Evolutionary conservation across 495 filamentous ascomycete genomes (phyloP), one percentile per base, ranked within the genome.

Genomic region (Aspergillus haitiensis): DNA sequence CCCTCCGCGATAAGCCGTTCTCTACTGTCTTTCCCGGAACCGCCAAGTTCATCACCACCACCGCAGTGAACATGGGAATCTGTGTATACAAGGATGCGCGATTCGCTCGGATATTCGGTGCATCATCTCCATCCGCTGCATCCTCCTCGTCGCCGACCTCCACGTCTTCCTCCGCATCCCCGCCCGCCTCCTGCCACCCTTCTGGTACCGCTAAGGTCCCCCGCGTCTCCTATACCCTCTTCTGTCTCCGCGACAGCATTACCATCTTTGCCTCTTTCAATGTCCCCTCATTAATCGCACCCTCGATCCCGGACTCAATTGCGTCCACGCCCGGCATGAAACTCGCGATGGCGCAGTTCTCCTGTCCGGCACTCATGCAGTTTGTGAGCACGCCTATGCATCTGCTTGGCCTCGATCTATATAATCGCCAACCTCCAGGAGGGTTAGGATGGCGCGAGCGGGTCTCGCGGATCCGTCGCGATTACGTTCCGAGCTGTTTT

Each of bases 211-310:
- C 60, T 16, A 68, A 61, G 33, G 67, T 83, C 7, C 81, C 81
- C 4, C 68, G 68, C 56, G 61, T 73, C 11, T 89, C 88, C 34
- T 96, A 92, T 73, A 66, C 78, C 0, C 84, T 97, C 58, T 98
- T 97, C 79, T 85, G 89, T 9, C 67, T 86, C 53, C 85, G 94
- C 63, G 93, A 98, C 75, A 91, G 88, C 71, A 73, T 96, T 60
- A 97, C 93, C 16, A 91, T 98, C 72, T 96, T 96, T 74, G 92
- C 89, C 27, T 91, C 86, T 40, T 98, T 98, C 82, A 97, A 97
- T 70, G 79, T 97, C 31, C 93, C 93, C 0, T 80, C 89, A 0
- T 66, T 94, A 1, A 75, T 97, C 12, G 88, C 91, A 0, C 72
- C 72, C 48, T 66, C 64, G 6, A 73, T 78, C 35, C 74, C 76